A percentile compares a stretch with the other conserved stretches of the same genome.
These are phyloP conservation scores for Dalbergia cochinchinensis DNA, from an alignment of 306 rosid species.

Conservation along the genomic window DNA sequence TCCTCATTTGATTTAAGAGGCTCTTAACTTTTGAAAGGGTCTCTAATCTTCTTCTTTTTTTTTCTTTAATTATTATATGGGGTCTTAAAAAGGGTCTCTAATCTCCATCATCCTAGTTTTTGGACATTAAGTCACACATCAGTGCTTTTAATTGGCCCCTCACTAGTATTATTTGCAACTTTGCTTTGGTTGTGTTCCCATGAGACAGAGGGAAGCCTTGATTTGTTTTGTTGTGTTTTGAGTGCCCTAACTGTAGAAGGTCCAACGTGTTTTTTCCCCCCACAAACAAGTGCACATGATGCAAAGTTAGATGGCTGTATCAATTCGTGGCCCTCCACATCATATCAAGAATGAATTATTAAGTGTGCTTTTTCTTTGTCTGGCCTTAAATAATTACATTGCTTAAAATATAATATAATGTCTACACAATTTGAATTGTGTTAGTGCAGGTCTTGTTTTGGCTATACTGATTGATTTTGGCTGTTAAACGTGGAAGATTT, in stretches of 20 bases:
- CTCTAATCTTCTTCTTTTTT: not conserved
- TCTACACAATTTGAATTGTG: not conserved
- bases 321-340: not conserved
- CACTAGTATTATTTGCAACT: not conserved
- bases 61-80: too few relatives aligned
- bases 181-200: conserved; percentile 33
- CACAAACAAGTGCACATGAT: not conserved
- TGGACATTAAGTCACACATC: conserved; percentile 30
- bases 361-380: not conserved
- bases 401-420: not conserved
- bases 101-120: not conserved
- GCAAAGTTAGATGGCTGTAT: not conserved
- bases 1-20: not conserved
- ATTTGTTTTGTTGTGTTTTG: conserved; percentile 3
- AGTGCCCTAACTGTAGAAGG: not conserved
- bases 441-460: not conserved
- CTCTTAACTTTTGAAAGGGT: not conserved
- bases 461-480: not conserved
- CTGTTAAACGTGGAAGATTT: not conserved
- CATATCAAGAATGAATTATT: not conserved
- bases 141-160: conserved; percentile 1
- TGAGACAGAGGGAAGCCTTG: conserved; percentile 2
- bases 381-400: not conserved
- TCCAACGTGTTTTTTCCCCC: too few relatives aligned
- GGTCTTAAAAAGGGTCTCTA: not conserved